Evolutionary conservation across 2,329 filamentous ascomycete species (phyloP).

Genomic region (Elsinoe perseae): DNA sequence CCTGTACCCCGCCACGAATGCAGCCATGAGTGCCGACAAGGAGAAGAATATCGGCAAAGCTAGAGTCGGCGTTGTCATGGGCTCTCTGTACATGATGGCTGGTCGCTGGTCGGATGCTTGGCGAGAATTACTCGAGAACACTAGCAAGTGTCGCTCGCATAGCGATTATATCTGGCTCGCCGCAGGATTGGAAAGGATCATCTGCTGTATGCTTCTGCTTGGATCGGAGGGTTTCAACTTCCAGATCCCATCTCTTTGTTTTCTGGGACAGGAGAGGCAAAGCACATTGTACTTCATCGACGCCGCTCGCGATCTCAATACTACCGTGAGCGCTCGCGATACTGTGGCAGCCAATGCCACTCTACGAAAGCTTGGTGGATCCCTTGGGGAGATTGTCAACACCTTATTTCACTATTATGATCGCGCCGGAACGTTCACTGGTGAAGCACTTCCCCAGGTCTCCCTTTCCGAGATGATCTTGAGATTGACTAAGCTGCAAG

Average conservation of each 20-base stretch:
- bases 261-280: slow-evolving; percentile 20
- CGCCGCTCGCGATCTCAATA: slow-evolving; percentile 9
- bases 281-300: slow-evolving; percentile 18
- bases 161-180: slow-evolving; percentile 97
- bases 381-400: slow-evolving; percentile 67
- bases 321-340: slow-evolving; percentile 14
- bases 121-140: slow-evolving; percentile 73
- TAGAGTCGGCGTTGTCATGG: slow-evolving; percentile 69
- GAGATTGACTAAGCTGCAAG: slow-evolving; percentile 62
- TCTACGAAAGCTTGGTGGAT: slow-evolving; percentile 43
- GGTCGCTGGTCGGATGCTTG: slow-evolving; percentile 86
- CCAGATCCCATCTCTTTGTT: slow-evolving; percentile 42
- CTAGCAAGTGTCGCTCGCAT: slow-evolving; percentile 63
- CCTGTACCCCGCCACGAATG: slow-evolving; percentile 39
- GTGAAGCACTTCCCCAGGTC: slow-evolving; percentile 63
- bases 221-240: slow-evolving; percentile 82
- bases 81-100: slow-evolving; percentile 77
- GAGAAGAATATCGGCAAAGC: slow-evolving; percentile 74
- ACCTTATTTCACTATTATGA: slow-evolving; percentile 68
- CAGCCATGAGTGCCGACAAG: slow-evolving; percentile 23
- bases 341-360: slow-evolving; percentile 24
- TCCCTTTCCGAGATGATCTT: slow-evolving; percentile 66
- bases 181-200: slow-evolving; percentile 82
- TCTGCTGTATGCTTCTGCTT: slow-evolving; percentile 74
- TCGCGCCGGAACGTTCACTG: slow-evolving; percentile 53